A percentile compares a stretch with the other conserved stretches of the same genome.
These are phyloP conservation scores for Aethionema arabicum DNA, from an alignment of 345 rosid genomes.

Conservation along the genomic window DNA sequence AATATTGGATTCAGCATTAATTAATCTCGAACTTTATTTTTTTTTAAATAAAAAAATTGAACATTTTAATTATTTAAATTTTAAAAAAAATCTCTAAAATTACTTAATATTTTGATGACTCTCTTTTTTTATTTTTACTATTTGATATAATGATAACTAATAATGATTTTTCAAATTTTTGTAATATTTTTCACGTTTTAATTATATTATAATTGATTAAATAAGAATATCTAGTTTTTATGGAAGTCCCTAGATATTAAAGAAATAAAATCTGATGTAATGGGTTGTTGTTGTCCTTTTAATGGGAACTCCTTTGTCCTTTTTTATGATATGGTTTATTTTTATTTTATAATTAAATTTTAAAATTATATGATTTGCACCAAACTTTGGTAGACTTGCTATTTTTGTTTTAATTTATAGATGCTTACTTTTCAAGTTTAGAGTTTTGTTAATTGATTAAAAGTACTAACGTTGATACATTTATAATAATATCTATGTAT, in stretches of 20 bases:
- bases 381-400: slow-evolving; percentile 19
- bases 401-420: slow-evolving; percentile 5
- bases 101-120: no score
- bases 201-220: neutral
- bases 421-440: slow-evolving; percentile 20
- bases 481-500: neutral
- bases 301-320: no score
- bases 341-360: neutral
- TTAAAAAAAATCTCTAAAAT: no score
- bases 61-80: no score
- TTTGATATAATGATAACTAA: slow-evolving; percentile 12
- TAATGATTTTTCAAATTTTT: slow-evolving; percentile 14
- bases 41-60: no score
- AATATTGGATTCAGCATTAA: slow-evolving; percentile 7
- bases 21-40: no score
- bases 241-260: slow-evolving; percentile 12
- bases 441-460: neutral
- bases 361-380: slow-evolving; percentile 9
- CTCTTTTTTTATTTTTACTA: slow-evolving; percentile 14
- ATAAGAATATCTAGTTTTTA: neutral
- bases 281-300: slow-evolving; percentile 3
- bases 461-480: neutral
- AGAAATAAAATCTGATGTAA: slow-evolving; percentile 13
- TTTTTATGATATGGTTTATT: no score
- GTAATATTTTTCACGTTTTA: slow-evolving; percentile 5